Evolutionary conservation across 352 stramenopile genomes (phyloP), one percentile per base, ranked within the genome.

Genomic region (Phytophthora boehmeriae): DNA sequence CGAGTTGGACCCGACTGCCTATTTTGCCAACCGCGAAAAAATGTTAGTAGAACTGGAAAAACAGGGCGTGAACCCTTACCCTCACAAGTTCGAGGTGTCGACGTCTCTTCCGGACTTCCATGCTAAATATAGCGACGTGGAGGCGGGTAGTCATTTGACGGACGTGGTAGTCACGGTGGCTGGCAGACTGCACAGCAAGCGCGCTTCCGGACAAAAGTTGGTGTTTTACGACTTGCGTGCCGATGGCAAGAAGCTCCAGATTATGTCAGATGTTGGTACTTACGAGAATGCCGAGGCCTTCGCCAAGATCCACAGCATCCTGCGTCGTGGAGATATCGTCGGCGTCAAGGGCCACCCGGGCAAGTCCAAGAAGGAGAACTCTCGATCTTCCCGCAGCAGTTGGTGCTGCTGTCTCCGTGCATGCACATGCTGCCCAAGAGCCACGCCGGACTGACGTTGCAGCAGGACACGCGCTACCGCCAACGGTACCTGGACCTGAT

Each of bases 341-440:
- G 98, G 97, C 34, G 88, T 99, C 5, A 81, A 73, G 22, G 98
- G 98, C 48, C 87, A 90, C 68, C 91, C 93, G 10, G 97, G 97
- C 62, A 99, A 99, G 79, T 98, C 89, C 9, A 98, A 98, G 75
- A 98, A 97, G 63, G 98, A 54, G 93, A 99, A 80, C 85, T 99
- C 5, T 98, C 90, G 23, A 95, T 99, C 56, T 99, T 99, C 73
- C 96, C 97, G 1, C 82, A 74, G 47, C 53, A 89, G 49, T 54
- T 96, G 32, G 72, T 80, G 43, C 71, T 96, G 36, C 75, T 96
- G 1, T 92, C 88, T 20, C 88, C 88, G 5, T 96, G 86, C 71
- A 86, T 96, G 75, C 85, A 92, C 69, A 92, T 90, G 80, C 66
- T 96, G 46, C 88, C 88, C 27, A 93, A 92, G 68, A 72, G 75